These are phyloP conservation scores for Penicillium sp. DNA, from an alignment of 2,329 filamentous ascomycete genomes.

Conservation along the genomic window DNA sequence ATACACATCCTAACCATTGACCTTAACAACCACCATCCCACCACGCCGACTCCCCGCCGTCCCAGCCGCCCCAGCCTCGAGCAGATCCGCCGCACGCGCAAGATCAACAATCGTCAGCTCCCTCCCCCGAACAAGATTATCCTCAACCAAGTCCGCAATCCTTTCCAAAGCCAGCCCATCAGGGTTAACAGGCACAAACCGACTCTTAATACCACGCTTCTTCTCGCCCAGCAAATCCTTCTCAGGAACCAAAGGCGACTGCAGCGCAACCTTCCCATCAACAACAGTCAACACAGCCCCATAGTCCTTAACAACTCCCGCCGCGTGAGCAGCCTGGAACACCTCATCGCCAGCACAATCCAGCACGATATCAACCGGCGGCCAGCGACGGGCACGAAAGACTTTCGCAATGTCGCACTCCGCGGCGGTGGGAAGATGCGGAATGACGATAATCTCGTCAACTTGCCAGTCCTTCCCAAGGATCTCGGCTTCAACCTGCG, in stretches of 20 bases:
- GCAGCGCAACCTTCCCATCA: slow-evolving; percentile 28
- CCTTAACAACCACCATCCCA: slow-evolving; percentile 35
- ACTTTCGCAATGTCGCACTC: slow-evolving; percentile 32
- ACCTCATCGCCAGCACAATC: slow-evolving; percentile 38
- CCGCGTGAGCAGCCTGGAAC: slow-evolving; percentile 34
- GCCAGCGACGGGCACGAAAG: slow-evolving; percentile 33
- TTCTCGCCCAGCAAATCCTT: slow-evolving; percentile 18
- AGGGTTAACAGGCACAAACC: slow-evolving; percentile 39
- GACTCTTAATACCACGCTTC: slow-evolving; percentile 29
- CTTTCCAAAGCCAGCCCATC: slow-evolving; percentile 33
- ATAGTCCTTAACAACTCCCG: slow-evolving; percentile 32
- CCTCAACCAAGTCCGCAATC: slow-evolving; percentile 37
- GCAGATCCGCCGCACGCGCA: slow-evolving; percentile 33
- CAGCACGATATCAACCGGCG: slow-evolving; percentile 41
- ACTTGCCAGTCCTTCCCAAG: slow-evolving; percentile 30
- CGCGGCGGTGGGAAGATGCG: slow-evolving; percentile 21
- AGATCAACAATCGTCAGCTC: slow-evolving; percentile 36
- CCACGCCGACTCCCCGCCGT: slow-evolving; percentile 27
- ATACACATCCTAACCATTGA: slow-evolving; percentile 18
- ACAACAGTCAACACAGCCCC: slow-evolving; percentile 37
- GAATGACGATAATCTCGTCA: slow-evolving; percentile 35
- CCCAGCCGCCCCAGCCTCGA: slow-evolving; percentile 31
- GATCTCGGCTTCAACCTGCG: slow-evolving; percentile 24
- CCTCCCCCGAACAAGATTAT: slow-evolving; percentile 33
- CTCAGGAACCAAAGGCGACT: slow-evolving; percentile 10